Evolutionary conservation across 495 filamentous ascomycete species (phyloP).

Genomic region (Penicillium canescens): DNA sequence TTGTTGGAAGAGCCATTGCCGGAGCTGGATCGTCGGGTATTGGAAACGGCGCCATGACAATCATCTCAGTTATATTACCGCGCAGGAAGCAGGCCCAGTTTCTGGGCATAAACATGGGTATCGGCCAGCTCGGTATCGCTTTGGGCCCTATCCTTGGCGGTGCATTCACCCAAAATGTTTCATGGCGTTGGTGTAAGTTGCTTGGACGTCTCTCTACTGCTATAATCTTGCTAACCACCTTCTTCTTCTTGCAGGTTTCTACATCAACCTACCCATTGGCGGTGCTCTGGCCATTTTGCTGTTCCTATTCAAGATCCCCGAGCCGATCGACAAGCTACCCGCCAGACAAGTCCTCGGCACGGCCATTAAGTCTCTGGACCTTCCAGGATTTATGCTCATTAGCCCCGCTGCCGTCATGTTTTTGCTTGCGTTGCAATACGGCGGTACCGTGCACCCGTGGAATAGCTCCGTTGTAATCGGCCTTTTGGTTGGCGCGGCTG

Average conservation of each 20-base stretch:
- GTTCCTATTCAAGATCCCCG: constrained; percentile 42
- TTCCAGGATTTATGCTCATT: constrained; percentile 39
- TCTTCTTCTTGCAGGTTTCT: constrained; percentile 35
- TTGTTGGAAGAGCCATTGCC: constrained; percentile 76
- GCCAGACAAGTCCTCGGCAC: constrained; percentile 27
- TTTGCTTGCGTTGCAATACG: constrained; percentile 29
- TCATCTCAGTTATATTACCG: neutral
- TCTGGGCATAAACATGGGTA: neutral
- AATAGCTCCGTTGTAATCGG: constrained; percentile 20
- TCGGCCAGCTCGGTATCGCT: neutral
- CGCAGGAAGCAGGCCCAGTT: no score
- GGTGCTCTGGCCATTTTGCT: constrained; percentile 27
- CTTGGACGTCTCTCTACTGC: neutral
- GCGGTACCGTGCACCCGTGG: constrained; percentile 25
- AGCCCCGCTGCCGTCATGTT: constrained; percentile 38
- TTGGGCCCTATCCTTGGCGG: constrained; percentile 53
- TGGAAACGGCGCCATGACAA: neutral
- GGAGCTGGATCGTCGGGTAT: constrained; percentile 76
- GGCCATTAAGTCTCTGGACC: constrained; percentile 30
- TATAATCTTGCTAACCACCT: neutral
- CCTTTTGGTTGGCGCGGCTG: constrained; percentile 24
- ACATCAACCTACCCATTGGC: constrained; percentile 55
- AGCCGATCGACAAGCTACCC: constrained; percentile 25
- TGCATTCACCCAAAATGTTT: constrained; percentile 45
- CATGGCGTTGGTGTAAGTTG: constrained; percentile 41